phyloP scores from a whole-genome alignment of 768 basidiomycete genomes.

The Termitomyces bulborhizus region DNA sequence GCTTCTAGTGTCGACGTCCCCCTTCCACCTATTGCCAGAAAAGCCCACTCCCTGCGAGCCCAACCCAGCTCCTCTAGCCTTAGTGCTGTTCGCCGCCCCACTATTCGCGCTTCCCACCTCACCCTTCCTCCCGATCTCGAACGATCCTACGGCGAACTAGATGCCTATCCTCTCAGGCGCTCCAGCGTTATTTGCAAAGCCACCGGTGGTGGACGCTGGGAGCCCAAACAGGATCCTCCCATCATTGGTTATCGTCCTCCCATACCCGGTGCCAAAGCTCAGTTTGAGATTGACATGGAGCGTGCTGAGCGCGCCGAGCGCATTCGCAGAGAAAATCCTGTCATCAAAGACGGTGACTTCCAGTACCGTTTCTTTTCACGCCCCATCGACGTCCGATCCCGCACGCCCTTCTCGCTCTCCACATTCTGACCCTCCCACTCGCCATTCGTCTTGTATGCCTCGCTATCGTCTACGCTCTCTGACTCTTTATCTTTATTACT shows the following conservation, averaged over 20 bases:
- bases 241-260: slow-evolving; percentile 48
- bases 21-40: slow-evolving; percentile 19
- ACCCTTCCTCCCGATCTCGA: slow-evolving; percentile 35
- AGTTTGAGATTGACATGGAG: slow-evolving; percentile 67
- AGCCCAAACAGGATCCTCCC: slow-evolving; percentile 49
- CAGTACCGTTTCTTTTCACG: slow-evolving; percentile 49
- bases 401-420: slow-evolving; percentile 47
- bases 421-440: slow-evolving; percentile 42
- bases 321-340: slow-evolving; percentile 48
- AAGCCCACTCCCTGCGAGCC: slow-evolving; percentile 24
- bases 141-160: slow-evolving; percentile 62
- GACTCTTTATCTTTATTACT: slow-evolving; percentile 38
- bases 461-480: slow-evolving; percentile 12
- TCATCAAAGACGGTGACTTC: slow-evolving; percentile 62
- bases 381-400: slow-evolving; percentile 37
- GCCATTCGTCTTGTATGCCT: neutral
- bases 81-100: slow-evolving; percentile 23
- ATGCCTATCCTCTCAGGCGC: slow-evolving; percentile 66
- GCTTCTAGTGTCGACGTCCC: slow-evolving; percentile 18
- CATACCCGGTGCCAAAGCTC: slow-evolving; percentile 60
- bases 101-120: slow-evolving; percentile 27
- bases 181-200: slow-evolving; percentile 70
- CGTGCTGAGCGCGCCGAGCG: slow-evolving; percentile 51
- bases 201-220: slow-evolving; percentile 76
- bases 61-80: slow-evolving; percentile 29